Evolutionary conservation across 116 monocot genomes (phyloP), one percentile per base, ranked within the genome.

Genomic region (Cymodocea nodosa): DNA sequence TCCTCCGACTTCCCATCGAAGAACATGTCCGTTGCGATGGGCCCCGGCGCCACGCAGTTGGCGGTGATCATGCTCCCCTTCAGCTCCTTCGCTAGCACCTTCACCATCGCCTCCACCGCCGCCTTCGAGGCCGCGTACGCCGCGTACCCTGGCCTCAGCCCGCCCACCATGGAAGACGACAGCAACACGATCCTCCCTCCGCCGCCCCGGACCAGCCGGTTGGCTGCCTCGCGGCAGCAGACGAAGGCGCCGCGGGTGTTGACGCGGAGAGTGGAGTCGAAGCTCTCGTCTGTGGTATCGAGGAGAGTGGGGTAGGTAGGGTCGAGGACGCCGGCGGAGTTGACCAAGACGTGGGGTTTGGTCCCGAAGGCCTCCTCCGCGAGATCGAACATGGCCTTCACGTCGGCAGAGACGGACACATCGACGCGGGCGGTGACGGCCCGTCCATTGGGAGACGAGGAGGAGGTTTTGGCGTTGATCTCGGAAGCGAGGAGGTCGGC

Each of bases 331-430:
- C 74, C 82, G 10, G 85, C 79, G 65, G 49, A 58, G 68, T 79
- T 67, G 62, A 86, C 77, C 48, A 82, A 55, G 62, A 86, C 75
- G 75, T 78, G 80, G 40, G 74, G 68, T 14, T 73, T 74, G 61
- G 69, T 25, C 11, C 71, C 50, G 65, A 82, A 86, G 37, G 76
- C 37, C 51, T 75, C 60, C 73, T 85, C 89, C 48, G 80, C 80
- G 39, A 15, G 54, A 58, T 89, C 89, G 66, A 89, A 89, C 62
- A 89, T 75, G 3, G 83, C 69, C 2, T 67, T 65, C 67, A 82
- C 72, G 25, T 62, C 82, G 4, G 23, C 63, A 5, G 78, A 53
- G 20, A 72, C 52, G 62, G 85, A 76, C 52, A 84, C 88, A 73
- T 88, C 72, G 36, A 77, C 82, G 13, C 44, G 70, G 52, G 78